Base-by-base conservation (phyloP, 2,329 filamentous ascomycete species). In the Aspergillus hortae region DNA sequence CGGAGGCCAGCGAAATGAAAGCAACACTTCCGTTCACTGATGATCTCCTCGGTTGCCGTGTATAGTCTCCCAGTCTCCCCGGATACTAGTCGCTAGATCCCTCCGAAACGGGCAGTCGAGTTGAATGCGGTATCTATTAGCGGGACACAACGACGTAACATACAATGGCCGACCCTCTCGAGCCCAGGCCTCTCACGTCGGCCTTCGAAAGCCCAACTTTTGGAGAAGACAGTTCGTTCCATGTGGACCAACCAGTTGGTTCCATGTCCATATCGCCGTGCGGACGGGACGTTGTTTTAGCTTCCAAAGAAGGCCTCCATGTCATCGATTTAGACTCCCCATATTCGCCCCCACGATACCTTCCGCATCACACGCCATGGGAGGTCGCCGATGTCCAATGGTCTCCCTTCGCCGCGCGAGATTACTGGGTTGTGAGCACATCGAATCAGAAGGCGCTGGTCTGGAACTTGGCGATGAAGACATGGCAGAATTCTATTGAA, bases 321-420 rank as follows among this genome's bases (percentile, higher is more conserved):
- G 90, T 96, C 60, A 92, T 96, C 65, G 92, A 96, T 63, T 79
- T 96, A 44, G 92, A 96, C 73, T 91, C 86, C 10, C 90, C 90
- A 1, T 94, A 91, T 67, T 94, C 88, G 54, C 87, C 88, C 9
- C 92, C 92, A 15, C 87, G 91, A 15, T 87, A 91, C 63, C 80
- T 96, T 61, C 88, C 88, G 56, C 90, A 95, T 71, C 88, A 90
- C 50, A 86, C 90, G 41, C 88, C 90, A n/a, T 96, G 92, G 90
- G 85, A 95, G 47, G 92, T 96, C 4, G 91, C 92, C 10, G 92
- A 96, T 70, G 92, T 96, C 27, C 92, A 96, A 71, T 96, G 92
- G 92, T 96, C 90, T 10, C 92, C 92, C 1, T 96, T 96, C 68
- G 89, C 92, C 11, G 84, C 83, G 17, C 84, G 92, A 44, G 89